Conservation (phyloP, 305 asterid species). For the Coffea humblotiana region DNA sequence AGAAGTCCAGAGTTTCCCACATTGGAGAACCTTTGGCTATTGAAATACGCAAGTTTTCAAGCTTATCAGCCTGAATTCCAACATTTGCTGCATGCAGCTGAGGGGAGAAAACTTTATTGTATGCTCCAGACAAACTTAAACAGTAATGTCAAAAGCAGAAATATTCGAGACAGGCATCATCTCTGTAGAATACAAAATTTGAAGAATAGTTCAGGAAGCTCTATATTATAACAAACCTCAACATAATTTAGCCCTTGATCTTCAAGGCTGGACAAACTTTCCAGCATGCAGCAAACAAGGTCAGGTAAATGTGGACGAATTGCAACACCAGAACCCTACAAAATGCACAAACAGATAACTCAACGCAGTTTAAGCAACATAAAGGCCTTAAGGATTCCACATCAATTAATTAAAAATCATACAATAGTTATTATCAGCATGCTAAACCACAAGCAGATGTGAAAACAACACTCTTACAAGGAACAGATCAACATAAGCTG, state of each 20-base stretch:
- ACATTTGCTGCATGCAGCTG: conserved; percentile 93
- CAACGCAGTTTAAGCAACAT: background rate
- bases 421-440: background rate
- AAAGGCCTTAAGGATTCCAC: conserved; percentile 1
- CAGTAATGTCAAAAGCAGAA: background rate
- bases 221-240: conserved; percentile 59
- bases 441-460: background rate
- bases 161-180: background rate
- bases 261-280: conserved; percentile 98
- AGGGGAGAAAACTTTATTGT: conserved; percentile 14
- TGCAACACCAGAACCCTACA: conserved; percentile 90
- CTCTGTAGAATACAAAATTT: background rate
- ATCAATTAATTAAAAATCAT: background rate
- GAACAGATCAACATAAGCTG: background rate
- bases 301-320: conserved; percentile 89
- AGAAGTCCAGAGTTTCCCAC: conserved; percentile 99
- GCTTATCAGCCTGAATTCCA: conserved; percentile 95
- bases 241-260: conserved; percentile 98
- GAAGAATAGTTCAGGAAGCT: background rate
- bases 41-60: conserved; percentile 87
- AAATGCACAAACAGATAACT: background rate
- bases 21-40: conserved; percentile 94
- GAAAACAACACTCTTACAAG: background rate
- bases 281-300: conserved; percentile 97
- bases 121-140: conserved; percentile 7